Conservation (phyloP, 257 asterid species). For the Salvia hispanica region DNA sequence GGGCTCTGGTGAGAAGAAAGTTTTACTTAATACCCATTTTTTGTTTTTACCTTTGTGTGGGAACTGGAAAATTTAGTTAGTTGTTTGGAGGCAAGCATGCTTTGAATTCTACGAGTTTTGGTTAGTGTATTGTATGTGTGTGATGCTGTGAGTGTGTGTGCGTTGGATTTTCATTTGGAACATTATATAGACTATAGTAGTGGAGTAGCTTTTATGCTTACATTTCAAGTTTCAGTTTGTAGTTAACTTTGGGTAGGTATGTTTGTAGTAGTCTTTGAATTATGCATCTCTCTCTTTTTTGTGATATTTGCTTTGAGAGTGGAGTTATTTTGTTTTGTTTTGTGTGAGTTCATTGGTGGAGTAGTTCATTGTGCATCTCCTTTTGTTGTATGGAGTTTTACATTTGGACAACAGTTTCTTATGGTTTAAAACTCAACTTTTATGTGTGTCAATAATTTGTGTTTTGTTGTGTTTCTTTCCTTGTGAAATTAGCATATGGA, state of each 20-base stretch:
- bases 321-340: constrained; percentile 46
- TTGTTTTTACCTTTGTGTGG: constrained; percentile 8
- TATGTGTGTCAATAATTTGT: no score
- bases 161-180: constrained; percentile 15
- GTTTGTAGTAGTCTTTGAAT: not conserved
- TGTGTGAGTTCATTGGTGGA: constrained; percentile 43
- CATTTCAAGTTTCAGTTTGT: constrained; percentile 6
- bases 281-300: not conserved
- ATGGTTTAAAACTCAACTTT: not conserved
- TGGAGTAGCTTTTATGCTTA: not conserved
- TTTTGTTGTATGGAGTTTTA: not conserved
- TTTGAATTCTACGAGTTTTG: not conserved
- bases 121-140: not conserved
- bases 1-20: constrained; percentile 64
- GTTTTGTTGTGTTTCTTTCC: no score
- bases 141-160: not conserved
- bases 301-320: constrained; percentile 33
- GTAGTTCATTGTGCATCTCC: constrained; percentile 31
- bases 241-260: constrained; percentile 13
- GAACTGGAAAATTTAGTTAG: not conserved
- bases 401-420: not conserved
- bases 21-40: not conserved
- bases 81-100: not conserved
- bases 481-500: no score
- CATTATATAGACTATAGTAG: not conserved